Evolutionary conservation across 2,329 filamentous ascomycete genomes (phyloP), one percentile per base, ranked within the genome.

Genomic region (Proliferodiscus dingleyae): DNA sequence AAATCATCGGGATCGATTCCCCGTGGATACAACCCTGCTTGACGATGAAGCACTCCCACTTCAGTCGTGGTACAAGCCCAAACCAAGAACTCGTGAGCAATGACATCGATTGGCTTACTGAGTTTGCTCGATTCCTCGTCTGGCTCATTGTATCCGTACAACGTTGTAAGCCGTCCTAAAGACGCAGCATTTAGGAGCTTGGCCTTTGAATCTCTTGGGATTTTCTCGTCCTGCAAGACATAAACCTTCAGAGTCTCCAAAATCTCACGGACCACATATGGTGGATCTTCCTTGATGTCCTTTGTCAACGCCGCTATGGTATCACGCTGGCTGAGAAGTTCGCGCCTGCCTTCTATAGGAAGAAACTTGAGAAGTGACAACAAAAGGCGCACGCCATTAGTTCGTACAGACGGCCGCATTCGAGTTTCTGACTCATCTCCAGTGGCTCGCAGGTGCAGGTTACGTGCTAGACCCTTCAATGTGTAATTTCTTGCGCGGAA

Each of bases 1-100:
- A 71, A 65, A 16, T 74, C 69, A 43, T 85, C 78, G 2, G 80
- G 73, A 48, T 85, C 80, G 37, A 75, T 70, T 10, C 79, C 78
- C 32, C 83, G 80, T 5, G 89, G 87, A 64, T 97, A 97, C 66
- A 89, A 87, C n/a, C 89, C 90, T 28, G 80, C 81, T 47, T 87
- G 83, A 3, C 82, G 77, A 43, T 89, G 78, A 42, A 95, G 69
- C 2, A 94, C 76, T 11, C 91, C 93, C 40, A 84, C 80, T 3
- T 74, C 75, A 0, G 82, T 71, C 33, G 78, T 83, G 1, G 87
- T 94, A 66, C 89, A 96, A 3, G 86, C 75, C 28, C 80, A 72
- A 39, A 84, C 66, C 37, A 98, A 70, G 54, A 97, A 87, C 1
- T 81, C 76, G 53, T 96, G 89, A 0, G 83, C 82, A 30, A 80